phyloP scores from a whole-genome alignment of 495 filamentous ascomycete species.

The Neurospora hispaniola region DNA sequence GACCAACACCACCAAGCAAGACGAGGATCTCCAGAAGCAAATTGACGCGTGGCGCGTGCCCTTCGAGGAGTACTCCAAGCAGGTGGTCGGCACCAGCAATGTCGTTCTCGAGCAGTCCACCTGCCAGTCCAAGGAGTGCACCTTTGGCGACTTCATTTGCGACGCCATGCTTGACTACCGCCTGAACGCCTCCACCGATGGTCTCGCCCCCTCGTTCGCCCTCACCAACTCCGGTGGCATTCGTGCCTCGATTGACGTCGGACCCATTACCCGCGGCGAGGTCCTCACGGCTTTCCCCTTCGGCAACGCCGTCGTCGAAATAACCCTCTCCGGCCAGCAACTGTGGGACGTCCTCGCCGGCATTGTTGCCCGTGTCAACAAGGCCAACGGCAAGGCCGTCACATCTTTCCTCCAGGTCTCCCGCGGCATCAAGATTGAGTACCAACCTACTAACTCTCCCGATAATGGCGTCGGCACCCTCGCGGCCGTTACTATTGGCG shows the following conservation, averaged over 20 bases:
- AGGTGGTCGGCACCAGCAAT: constrained; percentile 36
- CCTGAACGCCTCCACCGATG: constrained; percentile 23
- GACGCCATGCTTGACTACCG: constrained; percentile 46
- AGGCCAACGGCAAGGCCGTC: constrained; percentile 34
- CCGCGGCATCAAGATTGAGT: constrained; percentile 35
- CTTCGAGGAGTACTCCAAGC: constrained; percentile 39
- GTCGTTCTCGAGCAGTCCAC: constrained; percentile 39
- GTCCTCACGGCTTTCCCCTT: constrained; percentile 49
- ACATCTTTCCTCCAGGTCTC: constrained; percentile 44
- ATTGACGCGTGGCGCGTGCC: constrained; percentile 41
- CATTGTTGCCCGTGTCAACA: constrained; percentile 32
- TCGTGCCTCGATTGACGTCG: constrained; percentile 42
- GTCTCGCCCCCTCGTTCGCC: constrained; percentile 29
- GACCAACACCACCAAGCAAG: constrained; percentile 42
- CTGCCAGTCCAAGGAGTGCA: constrained; percentile 42
- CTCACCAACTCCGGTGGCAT: constrained; percentile 48
- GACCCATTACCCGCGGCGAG: constrained; percentile 42
- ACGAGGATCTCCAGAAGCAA: constrained; percentile 38
- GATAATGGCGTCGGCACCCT: constrained; percentile 17
- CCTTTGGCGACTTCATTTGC: constrained; percentile 40
- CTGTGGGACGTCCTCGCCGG: constrained; percentile 44
- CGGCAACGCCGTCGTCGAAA: constrained; percentile 42
- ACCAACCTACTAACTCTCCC: constrained; percentile 27
- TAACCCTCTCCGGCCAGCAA: constrained; percentile 31
- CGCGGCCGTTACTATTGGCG: constrained; percentile 31